Evolutionary conservation across 2,329 filamentous ascomycete genomes (phyloP).

Genomic region (Mariannaea sp.): DNA sequence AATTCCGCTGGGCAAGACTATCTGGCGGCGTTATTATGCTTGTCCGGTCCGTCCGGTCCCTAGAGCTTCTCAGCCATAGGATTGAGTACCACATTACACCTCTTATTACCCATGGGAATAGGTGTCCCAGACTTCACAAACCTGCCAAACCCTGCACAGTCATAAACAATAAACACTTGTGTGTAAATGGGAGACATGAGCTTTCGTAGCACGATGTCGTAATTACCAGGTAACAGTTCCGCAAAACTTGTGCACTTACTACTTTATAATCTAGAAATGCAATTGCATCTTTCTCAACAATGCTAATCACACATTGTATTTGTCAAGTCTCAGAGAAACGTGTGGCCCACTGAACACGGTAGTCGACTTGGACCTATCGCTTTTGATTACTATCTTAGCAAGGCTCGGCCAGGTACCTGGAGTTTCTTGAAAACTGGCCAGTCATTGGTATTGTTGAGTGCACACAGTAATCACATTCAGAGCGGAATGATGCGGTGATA

Average conservation of each 20-base stretch:
- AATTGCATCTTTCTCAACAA: neutral
- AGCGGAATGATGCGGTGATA: too few species aligned
- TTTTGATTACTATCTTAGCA: slow-evolving; percentile 11
- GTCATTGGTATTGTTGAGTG: slow-evolving; percentile 6
- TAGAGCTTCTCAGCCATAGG: slow-evolving; percentile 29
- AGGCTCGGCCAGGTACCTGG: slow-evolving; percentile 4
- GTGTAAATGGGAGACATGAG: too few species aligned
- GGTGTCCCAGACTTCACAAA: too few species aligned
- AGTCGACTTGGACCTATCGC: slow-evolving; percentile 7
- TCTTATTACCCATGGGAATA: too few species aligned
- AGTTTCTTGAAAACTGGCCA: slow-evolving; percentile 2
- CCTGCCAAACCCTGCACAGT: too few species aligned
- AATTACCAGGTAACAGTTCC: slow-evolving; percentile 14
- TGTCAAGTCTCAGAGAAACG: slow-evolving; percentile 1
- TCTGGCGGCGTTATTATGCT: slow-evolving; percentile 21
- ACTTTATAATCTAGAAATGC: neutral
- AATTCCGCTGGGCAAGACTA: slow-evolving; percentile 24
- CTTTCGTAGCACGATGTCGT: neutral
- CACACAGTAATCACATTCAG: too few species aligned
- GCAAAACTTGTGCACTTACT: neutral
- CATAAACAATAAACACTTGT: too few species aligned
- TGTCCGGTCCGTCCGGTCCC: slow-evolving; percentile 26
- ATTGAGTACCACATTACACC: too few species aligned
- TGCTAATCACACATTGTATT: too few species aligned
- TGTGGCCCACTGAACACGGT: too few species aligned